Evolutionary conservation across 768 basidiomycete species (phyloP), one percentile per base, ranked within the genome.

Genomic region (Suillus spraguei): DNA sequence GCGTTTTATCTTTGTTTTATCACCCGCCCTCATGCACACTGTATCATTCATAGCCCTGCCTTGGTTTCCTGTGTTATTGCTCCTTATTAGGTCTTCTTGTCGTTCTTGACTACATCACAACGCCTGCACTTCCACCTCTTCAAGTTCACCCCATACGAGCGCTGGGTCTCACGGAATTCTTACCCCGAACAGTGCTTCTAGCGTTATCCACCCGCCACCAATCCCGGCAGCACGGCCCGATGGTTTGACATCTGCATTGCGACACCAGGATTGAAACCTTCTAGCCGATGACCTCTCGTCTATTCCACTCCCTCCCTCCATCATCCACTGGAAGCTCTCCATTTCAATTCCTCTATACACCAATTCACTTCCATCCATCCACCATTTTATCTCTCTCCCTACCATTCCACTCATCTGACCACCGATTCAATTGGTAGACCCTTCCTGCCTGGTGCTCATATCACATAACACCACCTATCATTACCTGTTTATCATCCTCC

Each of bases 51-150:
- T 58, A 28, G 24, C 56, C 38, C 17, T 22, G 24, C 38, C 38
- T 28, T 41, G 56, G 39, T 58, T 58, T 58, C 28, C 22, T 58
- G 56, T 58, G 56, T 58, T 58, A 58, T 58, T 58, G 11, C 56
- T 58, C 56, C 56, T 58, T 58, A 58, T 58, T 58, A 38, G 56
- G 56, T 58, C 24, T 39, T 39, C 10, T 56, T 38, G 38, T 28
- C 36, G 38, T 39, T 56, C 38, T 56, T 56, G 55, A 56, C 22
- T 55, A 9, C 55, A 39, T 55, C 54, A 38, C 8, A 17, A 56
- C 55, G 22, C 35, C n/a, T n/a, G n/a, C n/a, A n/a, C n/a, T n/a
- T 22, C 35, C 35, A 55, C 35, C 53, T 55, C 14, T 38, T 14
- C 36, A 54, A n/a, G 11, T n/a, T 35, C 33, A 22, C 7, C n/a